Evolutionary conservation across 2,329 filamentous ascomycete species (phyloP).

Genomic region (Colletotrichum tropicale): DNA sequence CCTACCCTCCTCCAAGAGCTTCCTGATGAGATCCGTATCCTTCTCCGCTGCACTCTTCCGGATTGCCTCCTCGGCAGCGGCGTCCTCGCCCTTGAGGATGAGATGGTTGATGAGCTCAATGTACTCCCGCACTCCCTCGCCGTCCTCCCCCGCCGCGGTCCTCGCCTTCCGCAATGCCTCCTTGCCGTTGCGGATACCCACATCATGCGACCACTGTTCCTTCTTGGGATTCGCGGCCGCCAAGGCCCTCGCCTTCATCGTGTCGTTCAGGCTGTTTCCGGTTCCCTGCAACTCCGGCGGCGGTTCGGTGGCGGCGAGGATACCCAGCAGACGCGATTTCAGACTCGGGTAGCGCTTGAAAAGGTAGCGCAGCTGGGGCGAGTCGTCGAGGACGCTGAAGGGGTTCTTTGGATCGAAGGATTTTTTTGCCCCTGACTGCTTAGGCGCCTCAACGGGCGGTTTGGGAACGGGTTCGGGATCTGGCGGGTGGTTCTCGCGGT

Average conservation of each 20-base stretch:
- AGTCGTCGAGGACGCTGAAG: constrained; percentile 56
- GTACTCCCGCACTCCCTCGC: constrained; percentile 66
- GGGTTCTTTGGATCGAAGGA: constrained; percentile 39
- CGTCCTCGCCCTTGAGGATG: constrained; percentile 38
- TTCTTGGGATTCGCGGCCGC: constrained; percentile 31
- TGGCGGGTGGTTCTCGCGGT: constrained; percentile 54
- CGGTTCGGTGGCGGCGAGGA: constrained; percentile 54
- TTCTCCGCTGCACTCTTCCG: constrained; percentile 50
- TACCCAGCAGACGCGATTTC: constrained; percentile 48
- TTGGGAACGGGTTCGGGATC: constrained; percentile 35
- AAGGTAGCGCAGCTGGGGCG: constrained; percentile 52
- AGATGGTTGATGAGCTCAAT: constrained; percentile 59
- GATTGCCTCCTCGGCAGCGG: constrained; percentile 37
- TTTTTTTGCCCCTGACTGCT: constrained; percentile 27
- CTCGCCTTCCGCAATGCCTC: constrained; percentile 56
- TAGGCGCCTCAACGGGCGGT: constrained; percentile 29
- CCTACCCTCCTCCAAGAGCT: constrained; percentile 51
- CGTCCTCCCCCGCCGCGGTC: constrained; percentile 54
- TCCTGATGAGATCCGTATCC: constrained; percentile 54
- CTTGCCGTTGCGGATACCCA: constrained; percentile 61
- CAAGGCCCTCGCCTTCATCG: constrained; percentile 19
- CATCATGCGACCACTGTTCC: constrained; percentile 61
- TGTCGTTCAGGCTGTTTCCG: constrained; percentile 20
- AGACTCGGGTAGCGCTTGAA: constrained; percentile 60
- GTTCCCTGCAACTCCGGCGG: constrained; percentile 30